Conservation (phyloP, 2,329 filamentous ascomycete genomes). For the Neoascochyta sp. region DNA sequence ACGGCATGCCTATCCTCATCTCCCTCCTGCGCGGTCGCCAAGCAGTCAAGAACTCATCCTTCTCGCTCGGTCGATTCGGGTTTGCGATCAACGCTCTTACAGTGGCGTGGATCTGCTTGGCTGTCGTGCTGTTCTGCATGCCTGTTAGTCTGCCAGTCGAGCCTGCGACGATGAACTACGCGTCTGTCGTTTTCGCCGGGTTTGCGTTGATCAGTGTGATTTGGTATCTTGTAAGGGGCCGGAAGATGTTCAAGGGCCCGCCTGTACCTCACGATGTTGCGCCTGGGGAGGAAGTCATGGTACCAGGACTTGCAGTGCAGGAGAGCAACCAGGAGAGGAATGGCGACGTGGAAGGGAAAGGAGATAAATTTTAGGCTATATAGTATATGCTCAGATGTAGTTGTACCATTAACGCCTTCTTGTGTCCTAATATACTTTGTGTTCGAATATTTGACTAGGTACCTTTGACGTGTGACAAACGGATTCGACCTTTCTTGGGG, state of each 20-base stretch:
- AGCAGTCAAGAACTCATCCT: slow-evolving; percentile 62
- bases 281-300: slow-evolving; percentile 32
- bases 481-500: no score
- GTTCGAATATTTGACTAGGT: no score
- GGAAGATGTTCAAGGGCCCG: slow-evolving; percentile 38
- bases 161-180: slow-evolving; percentile 44
- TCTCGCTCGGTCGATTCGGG: slow-evolving; percentile 66
- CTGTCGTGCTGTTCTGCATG: slow-evolving; percentile 74
- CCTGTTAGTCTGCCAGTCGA: slow-evolving; percentile 48
- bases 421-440: no score
- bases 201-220: slow-evolving; percentile 36
- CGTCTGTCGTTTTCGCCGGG: slow-evolving; percentile 40
- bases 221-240: slow-evolving; percentile 39
- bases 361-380: slow-evolving; percentile 13
- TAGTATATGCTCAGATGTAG: no score
- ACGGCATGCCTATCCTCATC: slow-evolving; percentile 72
- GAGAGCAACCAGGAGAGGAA: slow-evolving; percentile 27
- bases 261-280: slow-evolving; percentile 36
- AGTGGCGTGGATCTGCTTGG: slow-evolving; percentile 66
- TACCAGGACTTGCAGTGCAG: slow-evolving; percentile 28
- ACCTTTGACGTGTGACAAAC: no score
- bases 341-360: slow-evolving; percentile 21
- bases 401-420: no score
- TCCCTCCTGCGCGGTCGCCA: slow-evolving; percentile 64
- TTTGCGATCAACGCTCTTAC: slow-evolving; percentile 64